Evolutionary conservation across 257 asterid species (phyloP).

Genomic region (Fraxinus americana): DNA sequence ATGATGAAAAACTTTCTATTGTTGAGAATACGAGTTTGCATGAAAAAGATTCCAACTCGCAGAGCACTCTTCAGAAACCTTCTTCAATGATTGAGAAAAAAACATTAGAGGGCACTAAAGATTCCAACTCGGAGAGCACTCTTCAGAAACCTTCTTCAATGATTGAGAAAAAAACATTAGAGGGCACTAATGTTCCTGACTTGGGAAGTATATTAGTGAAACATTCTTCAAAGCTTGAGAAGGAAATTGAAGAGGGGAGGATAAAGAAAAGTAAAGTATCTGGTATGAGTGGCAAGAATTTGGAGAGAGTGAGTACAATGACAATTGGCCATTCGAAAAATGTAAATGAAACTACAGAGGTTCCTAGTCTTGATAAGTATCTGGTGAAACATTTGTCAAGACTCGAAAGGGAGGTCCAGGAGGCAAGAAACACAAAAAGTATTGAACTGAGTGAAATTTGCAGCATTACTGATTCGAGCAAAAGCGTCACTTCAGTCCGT

Average conservation of each 20-base stretch:
- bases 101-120: neutral
- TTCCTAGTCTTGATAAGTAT: conserved; percentile 74
- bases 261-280: conserved; percentile 21
- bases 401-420: conserved; percentile 84
- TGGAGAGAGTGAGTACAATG: conserved; percentile 11
- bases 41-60: neutral
- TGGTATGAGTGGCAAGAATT: conserved; percentile 30
- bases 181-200: neutral
- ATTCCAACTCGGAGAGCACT: neutral
- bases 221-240: conserved; percentile 67
- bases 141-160: neutral
- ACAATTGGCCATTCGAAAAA: conserved; percentile 2
- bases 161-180: neutral
- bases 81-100: neutral
- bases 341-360: conserved; percentile 29
- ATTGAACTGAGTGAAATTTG: neutral
- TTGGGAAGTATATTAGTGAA: neutral
- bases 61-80: neutral
- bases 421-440: conserved; percentile 52
- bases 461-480: neutral
- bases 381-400: conserved; percentile 68
- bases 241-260: conserved; percentile 58
- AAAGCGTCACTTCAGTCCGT: neutral
- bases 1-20: conserved; percentile 13
- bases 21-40: neutral